Evolutionary conservation across 2,329 filamentous ascomycete species (phyloP).

Genomic region (Colletotrichum lini): DNA sequence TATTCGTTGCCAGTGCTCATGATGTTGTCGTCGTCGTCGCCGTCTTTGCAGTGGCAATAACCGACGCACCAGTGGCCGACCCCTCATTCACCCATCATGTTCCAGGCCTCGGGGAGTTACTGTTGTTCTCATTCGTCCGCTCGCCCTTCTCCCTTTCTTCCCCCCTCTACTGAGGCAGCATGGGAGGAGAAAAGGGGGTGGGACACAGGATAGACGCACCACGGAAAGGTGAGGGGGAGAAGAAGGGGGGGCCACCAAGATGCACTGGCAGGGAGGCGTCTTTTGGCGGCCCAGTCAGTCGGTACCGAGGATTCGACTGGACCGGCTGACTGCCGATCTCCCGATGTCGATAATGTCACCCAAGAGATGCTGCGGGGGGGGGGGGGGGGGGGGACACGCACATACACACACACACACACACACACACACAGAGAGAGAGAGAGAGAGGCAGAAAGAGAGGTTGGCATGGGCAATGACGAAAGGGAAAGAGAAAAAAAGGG

Average conservation of each 20-base stretch:
- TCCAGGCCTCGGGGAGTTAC: neutral
- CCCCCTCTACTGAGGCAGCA: neutral
- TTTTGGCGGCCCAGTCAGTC: constrained; percentile 33
- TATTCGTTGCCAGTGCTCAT: constrained; percentile 8
- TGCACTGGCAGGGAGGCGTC: constrained; percentile 25
- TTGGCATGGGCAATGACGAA: constrained; percentile 7
- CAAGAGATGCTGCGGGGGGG: neutral
- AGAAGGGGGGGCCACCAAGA: neutral
- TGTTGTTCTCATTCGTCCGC: neutral
- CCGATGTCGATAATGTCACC: constrained; percentile 13
- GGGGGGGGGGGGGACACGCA: too few relatives aligned
- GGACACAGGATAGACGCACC: neutral
- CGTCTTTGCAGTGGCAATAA: too few relatives aligned
- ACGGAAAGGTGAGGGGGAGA: neutral
- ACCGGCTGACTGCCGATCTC: constrained; percentile 36
- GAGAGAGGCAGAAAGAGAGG: neutral
- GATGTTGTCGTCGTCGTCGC: neutral
- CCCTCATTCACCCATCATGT: neutral
- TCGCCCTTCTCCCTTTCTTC: neutral
- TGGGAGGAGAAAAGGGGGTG: neutral
- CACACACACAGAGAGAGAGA: too few relatives aligned
- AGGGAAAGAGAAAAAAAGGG: neutral
- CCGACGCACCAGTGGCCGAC: neutral
- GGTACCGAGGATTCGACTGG: constrained; percentile 31
- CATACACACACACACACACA: too few relatives aligned